Conservation (phyloP, 176 grass and related monocot species). For the Dendrocalamus sinicus region DNA sequence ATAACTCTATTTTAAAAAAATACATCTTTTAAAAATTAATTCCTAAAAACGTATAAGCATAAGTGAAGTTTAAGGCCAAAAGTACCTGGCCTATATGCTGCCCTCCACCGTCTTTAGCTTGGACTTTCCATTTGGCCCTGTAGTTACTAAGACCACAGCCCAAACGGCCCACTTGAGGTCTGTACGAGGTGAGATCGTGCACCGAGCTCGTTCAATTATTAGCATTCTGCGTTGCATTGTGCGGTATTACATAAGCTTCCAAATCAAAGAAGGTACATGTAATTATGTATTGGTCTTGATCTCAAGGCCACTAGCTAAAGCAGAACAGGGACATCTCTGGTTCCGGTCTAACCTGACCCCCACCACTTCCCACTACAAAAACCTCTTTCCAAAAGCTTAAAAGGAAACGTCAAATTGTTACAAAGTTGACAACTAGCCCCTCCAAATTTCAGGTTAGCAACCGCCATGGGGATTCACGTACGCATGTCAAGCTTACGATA, state of each 20-base stretch:
- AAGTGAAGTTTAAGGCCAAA: no score
- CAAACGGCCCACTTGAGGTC: no score
- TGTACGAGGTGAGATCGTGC: no score
- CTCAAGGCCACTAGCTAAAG: conserved; percentile 47
- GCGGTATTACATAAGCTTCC: conserved; percentile 3
- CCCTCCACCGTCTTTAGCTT: no score
- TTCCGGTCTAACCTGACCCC: conserved; percentile 28
- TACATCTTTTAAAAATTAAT: no score
- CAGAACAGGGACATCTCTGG: conserved; percentile 35
- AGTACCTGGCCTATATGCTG: no score
- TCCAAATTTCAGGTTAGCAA: background rate
- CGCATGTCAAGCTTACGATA: background rate
- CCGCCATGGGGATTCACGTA: background rate
- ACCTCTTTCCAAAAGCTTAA: conserved; percentile 39
- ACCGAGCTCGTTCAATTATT: background rate
- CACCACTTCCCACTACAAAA: conserved; percentile 32
- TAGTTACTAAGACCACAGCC: no score
- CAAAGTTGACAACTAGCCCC: conserved; percentile 22
- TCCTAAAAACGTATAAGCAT: no score
- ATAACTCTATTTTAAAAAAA: no score
- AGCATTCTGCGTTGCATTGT: background rate
- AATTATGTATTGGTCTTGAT: conserved; percentile 24
- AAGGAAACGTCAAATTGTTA: background rate
- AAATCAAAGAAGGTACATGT: conserved; percentile 8
- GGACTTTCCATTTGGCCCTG: no score